A percentile compares a stretch with the other conserved stretches of the same genome.
phyloP scores from a whole-genome alignment of 176 grass and related monocot genomes.

The Puya raimondii region DNA sequence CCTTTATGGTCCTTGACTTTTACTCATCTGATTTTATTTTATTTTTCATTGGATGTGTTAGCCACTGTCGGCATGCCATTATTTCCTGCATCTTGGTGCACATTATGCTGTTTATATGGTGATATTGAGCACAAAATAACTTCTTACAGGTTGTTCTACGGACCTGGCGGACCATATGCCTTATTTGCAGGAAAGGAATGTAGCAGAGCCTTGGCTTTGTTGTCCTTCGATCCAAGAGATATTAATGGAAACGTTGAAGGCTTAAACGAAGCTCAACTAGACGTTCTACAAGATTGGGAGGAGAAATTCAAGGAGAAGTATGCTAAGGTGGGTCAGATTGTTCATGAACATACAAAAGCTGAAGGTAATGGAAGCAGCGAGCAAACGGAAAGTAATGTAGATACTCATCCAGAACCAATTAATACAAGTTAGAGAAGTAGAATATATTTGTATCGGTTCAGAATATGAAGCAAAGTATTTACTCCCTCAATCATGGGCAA shows the following conservation, averaged over 20 bases:
- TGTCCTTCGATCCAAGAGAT: conserved; percentile 85
- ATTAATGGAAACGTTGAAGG: conserved; percentile 69
- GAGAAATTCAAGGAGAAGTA: conserved; percentile 90
- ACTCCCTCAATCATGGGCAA: neutral
- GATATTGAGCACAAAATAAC: neutral
- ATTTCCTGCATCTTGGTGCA: neutral
- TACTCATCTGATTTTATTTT: no score
- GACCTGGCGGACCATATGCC: conserved; percentile 72
- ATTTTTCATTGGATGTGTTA: no score
- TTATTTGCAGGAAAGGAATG: conserved; percentile 82
- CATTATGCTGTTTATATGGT: conserved; percentile 5
- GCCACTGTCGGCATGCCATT: no score
- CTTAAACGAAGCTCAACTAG: conserved; percentile 48
- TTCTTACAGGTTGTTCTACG: conserved; percentile 75
- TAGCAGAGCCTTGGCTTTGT: conserved; percentile 78
- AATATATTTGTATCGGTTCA: neutral
- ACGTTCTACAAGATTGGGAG: conserved; percentile 84
- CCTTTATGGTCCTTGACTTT: no score
- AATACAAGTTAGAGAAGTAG: neutral
- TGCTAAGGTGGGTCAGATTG: conserved; percentile 57
- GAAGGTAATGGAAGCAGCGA: neutral
- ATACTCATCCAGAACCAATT: conserved; percentile 3
- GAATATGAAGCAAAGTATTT: neutral
- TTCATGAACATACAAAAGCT: conserved; percentile 14
- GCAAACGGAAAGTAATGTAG: conserved; percentile 1